Evolutionary conservation across 2,329 filamentous ascomycete species (phyloP).

Genomic region (Chaetomium sp.): DNA sequence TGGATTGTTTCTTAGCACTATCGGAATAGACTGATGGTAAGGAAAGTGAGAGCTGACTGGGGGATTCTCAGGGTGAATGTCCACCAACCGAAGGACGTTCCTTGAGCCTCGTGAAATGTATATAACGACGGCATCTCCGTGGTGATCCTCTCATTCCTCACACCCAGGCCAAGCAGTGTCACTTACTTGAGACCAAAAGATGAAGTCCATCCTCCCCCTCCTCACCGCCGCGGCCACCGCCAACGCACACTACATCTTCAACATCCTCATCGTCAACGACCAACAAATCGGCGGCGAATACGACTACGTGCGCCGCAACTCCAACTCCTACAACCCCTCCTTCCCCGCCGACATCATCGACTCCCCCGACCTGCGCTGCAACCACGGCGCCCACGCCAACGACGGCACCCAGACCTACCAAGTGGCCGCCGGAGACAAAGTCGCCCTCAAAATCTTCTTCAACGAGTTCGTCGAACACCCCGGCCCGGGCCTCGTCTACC

Average conservation of each 20-base stretch:
- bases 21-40: too few species aligned
- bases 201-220: background rate
- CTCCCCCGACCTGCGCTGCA: slow-evolving; percentile 35
- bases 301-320: slow-evolving; percentile 42
- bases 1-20: too few species aligned
- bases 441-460: slow-evolving; percentile 42
- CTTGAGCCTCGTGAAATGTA: too few species aligned
- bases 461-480: slow-evolving; percentile 43
- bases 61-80: too few species aligned
- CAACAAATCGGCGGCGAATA: slow-evolving; percentile 36
- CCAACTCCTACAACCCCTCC: slow-evolving; percentile 34
- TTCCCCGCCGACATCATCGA: slow-evolving; percentile 12
- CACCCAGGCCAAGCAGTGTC: too few species aligned
- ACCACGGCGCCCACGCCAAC: slow-evolving; percentile 33
- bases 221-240: background rate
- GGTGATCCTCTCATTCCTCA: too few species aligned
- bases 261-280: slow-evolving; percentile 38
- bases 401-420: slow-evolving; percentile 34
- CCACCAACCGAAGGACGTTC: too few species aligned
- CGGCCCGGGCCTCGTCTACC: slow-evolving; percentile 37
- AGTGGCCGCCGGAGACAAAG: slow-evolving; percentile 43
- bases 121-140: too few species aligned
- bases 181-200: too few species aligned
- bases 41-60: too few species aligned
- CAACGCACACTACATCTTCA: slow-evolving; percentile 32